Conservation (phyloP, 805 yeast genomes). For the Starmerella apis region DNA sequence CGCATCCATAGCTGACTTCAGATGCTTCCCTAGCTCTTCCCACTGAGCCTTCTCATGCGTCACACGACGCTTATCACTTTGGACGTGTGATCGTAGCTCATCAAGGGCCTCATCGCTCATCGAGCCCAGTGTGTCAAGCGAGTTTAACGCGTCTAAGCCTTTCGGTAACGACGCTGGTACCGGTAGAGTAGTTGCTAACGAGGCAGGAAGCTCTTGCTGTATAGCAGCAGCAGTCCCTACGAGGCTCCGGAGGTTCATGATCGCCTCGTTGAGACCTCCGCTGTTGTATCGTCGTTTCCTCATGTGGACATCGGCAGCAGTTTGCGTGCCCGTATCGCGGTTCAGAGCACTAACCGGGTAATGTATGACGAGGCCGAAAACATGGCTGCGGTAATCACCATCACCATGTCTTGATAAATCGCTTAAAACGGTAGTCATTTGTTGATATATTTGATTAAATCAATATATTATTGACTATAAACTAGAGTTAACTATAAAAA, state of each 20-base stretch:
- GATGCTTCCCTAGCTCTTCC: constrained; percentile 22
- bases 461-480: no score
- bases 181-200: constrained; percentile 7
- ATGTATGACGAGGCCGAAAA: no score
- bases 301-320: constrained; percentile 5
- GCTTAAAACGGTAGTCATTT: no score
- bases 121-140: constrained; percentile 11
- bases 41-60: constrained; percentile 13
- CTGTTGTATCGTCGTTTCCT: constrained; percentile 18
- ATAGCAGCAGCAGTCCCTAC: constrained; percentile 11
- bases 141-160: constrained; percentile 10
- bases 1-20: constrained; percentile 25
- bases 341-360: neutral
- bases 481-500: no score
- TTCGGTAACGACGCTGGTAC: constrained; percentile 14
- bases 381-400: no score
- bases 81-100: constrained; percentile 6
- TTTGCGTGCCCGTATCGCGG: neutral
- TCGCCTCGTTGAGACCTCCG: constrained; percentile 15
- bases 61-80: neutral
- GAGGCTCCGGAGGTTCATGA: constrained; percentile 12
- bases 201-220: constrained; percentile 15
- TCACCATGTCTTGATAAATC: no score
- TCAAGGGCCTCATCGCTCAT: constrained; percentile 12
- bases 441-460: no score